Conservation (phyloP, 2,329 filamentous ascomycete species). For the Periconia sp. region DNA sequence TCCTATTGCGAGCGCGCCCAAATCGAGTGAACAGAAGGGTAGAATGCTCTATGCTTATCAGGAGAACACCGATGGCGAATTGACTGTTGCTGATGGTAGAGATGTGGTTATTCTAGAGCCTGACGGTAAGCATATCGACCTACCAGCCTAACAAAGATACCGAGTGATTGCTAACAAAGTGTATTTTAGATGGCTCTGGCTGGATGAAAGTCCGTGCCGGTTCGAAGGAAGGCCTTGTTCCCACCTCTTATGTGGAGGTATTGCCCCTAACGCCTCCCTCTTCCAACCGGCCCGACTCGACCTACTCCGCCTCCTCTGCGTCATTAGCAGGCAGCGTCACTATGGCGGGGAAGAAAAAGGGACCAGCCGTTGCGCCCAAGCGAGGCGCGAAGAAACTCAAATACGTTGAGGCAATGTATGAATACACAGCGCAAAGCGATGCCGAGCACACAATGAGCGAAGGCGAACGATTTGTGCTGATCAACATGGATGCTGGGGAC, state of each 20-base stretch:
- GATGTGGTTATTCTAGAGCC: constrained; percentile 81
- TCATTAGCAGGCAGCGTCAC: constrained; percentile 64
- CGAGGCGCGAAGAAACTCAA: constrained; percentile 91
- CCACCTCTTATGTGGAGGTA: constrained; percentile 82
- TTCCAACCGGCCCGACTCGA: constrained; percentile 59
- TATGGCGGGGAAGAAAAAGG: constrained; percentile 74
- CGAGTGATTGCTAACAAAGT: constrained; percentile 25
- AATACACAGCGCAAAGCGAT: constrained; percentile 85
- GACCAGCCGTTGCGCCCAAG: constrained; percentile 87
- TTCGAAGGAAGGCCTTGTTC: constrained; percentile 82
- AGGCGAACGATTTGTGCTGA: constrained; percentile 88
- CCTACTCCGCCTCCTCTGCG: constrained; percentile 78
- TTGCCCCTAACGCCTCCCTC: constrained; percentile 51
- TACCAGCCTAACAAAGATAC: constrained; percentile 11
- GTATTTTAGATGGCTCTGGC: constrained; percentile 76
- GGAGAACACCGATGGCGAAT: constrained; percentile 78
- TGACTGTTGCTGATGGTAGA: constrained; percentile 78
- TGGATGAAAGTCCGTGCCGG: constrained; percentile 86
- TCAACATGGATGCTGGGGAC: constrained; percentile 87
- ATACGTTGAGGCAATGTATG: constrained; percentile 92
- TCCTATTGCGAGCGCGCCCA: constrained; percentile 37
- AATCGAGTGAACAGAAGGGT: constrained; percentile 67
- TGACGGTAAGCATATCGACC: constrained; percentile 71
- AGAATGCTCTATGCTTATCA: constrained; percentile 93
- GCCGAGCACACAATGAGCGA: constrained; percentile 89